Percentiles rank a stretch among this genome's conserved stretches.
phyloP scores from a whole-genome alignment of 2,329 filamentous ascomycete genomes.

The Epichloe aotearoae region DNA sequence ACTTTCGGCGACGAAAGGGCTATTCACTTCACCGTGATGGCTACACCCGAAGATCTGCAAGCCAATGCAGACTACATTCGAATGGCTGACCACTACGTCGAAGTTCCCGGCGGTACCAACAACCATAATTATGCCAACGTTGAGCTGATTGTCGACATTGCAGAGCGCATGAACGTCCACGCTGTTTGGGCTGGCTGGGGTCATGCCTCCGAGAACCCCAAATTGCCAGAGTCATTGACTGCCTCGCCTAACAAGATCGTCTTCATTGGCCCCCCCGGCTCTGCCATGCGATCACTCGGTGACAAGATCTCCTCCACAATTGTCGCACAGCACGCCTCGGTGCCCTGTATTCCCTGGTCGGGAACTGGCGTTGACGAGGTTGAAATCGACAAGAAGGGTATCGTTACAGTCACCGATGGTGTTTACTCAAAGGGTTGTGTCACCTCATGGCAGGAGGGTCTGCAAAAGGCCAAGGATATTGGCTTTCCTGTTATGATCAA shows the following conservation, averaged over 20 bases:
- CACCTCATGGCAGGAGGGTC: slow-evolving; percentile 75
- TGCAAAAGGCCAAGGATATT: slow-evolving; percentile 74
- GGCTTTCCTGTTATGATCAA: slow-evolving; percentile 99
- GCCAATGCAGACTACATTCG: slow-evolving; percentile 99
- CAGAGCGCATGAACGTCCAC: slow-evolving; percentile 96
- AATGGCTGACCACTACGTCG: slow-evolving; percentile 99
- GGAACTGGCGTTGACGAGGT: slow-evolving; percentile 83
- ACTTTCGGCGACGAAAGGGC: slow-evolving; percentile 96
- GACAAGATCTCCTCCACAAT: slow-evolving; percentile 99
- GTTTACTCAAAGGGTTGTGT: slow-evolving; percentile 88
- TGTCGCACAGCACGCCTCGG: slow-evolving; percentile 89
- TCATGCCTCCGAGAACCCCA: slow-evolving; percentile 97
- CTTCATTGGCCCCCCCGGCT: slow-evolving; percentile 95
- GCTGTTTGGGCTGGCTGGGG: slow-evolving; percentile 99
- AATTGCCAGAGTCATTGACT: slow-evolving; percentile 87
- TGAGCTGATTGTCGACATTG: slow-evolving; percentile 95
- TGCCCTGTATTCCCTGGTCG: slow-evolving; percentile 99
- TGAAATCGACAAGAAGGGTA: slow-evolving; percentile 62
- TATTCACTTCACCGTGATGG: slow-evolving; percentile 99
- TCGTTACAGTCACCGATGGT: slow-evolving; percentile 81
- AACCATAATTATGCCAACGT: slow-evolving; percentile 99
- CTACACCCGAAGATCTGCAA: slow-evolving; percentile 90
- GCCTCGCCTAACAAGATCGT: slow-evolving; percentile 97
- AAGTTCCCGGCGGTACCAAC: slow-evolving; percentile 96
- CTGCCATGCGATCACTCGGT: slow-evolving; percentile 95